Conservation (phyloP, 352 stramenopile species). For the Globisporangium cederbergense region DNA sequence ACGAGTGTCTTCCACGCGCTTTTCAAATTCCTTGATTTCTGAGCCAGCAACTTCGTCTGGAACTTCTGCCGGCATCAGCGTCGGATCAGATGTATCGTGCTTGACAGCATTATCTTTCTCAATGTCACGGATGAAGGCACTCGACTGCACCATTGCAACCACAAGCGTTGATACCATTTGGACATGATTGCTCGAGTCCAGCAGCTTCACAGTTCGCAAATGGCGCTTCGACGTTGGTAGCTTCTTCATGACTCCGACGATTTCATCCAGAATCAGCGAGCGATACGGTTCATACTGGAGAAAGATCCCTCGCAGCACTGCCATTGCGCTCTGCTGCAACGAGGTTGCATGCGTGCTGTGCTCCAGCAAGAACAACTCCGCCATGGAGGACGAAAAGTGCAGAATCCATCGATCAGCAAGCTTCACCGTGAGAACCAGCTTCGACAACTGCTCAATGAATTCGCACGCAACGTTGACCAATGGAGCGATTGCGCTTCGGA, state of each 20-base stretch:
- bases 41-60: slow-evolving; percentile 16
- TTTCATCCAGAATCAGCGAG: slow-evolving; percentile 55
- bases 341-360: slow-evolving; percentile 48
- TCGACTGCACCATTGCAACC: slow-evolving; percentile 62
- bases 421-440: slow-evolving; percentile 58
- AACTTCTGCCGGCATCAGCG: slow-evolving; percentile 21
- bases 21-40: slow-evolving; percentile 15
- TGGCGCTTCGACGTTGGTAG: slow-evolving; percentile 69
- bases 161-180: slow-evolving; percentile 74
- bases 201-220: slow-evolving; percentile 65
- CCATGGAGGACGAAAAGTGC: slow-evolving; percentile 64
- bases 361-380: slow-evolving; percentile 69
- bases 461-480: slow-evolving; percentile 63
- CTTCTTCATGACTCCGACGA: slow-evolving; percentile 77
- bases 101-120: slow-evolving; percentile 9
- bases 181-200: slow-evolving; percentile 39
- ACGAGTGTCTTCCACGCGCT: slow-evolving; percentile 30
- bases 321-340: slow-evolving; percentile 61
- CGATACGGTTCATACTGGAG: slow-evolving; percentile 61
- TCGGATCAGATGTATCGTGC: slow-evolving; percentile 9
- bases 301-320: slow-evolving; percentile 64
- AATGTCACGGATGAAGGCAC: slow-evolving; percentile 19
- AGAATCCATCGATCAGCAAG: slow-evolving; percentile 77
- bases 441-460: slow-evolving; percentile 68
- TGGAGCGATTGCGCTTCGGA: slow-evolving; percentile 51